Percentiles rank a stretch among this genome's conserved stretches.
phyloP scores from a whole-genome alignment of 345 rosid species.

The Cardamine chenopodiifolia region DNA sequence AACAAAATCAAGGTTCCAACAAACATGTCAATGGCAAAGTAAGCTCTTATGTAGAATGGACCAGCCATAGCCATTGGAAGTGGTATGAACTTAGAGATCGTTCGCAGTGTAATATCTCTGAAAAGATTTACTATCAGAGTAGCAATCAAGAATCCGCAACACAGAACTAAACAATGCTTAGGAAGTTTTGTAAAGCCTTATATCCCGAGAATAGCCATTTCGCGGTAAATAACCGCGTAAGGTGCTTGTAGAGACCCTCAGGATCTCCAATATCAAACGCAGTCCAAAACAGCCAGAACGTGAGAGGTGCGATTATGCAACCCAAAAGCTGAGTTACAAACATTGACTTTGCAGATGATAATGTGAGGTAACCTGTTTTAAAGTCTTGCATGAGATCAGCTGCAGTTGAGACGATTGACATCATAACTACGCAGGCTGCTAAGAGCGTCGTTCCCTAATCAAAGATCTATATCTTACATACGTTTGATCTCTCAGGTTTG shows the following conservation, averaged over 20 bases:
- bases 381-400: conserved; percentile 94
- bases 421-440: too few species aligned
- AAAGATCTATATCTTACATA: conserved; percentile 14
- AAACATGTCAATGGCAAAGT: conserved; percentile 56
- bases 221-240: conserved; percentile 68
- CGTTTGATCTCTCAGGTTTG: conserved; percentile 42
- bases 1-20: conserved; percentile 45
- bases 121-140: conserved; percentile 42
- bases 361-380: conserved; percentile 75
- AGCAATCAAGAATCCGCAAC: conserved; percentile 43
- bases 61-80: conserved; percentile 54
- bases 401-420: conserved; percentile 82
- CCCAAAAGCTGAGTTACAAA: conserved; percentile 83
- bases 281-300: conserved; percentile 79
- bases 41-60: conserved; percentile 49
- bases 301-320: conserved; percentile 70
- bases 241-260: conserved; percentile 77
- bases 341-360: conserved; percentile 82
- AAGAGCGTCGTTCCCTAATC: background rate
- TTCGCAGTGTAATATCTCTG: conserved; percentile 20
- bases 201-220: conserved; percentile 54
- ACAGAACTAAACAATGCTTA: conserved; percentile 36
- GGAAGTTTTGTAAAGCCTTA: conserved; percentile 31
- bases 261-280: conserved; percentile 76
- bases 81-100: conserved; percentile 39